Percentiles rank a stretch among this genome's conserved stretches.
These are phyloP conservation scores for Ramalina intermedia DNA, from an alignment of 495 filamentous ascomycete genomes.

Conservation along the genomic window DNA sequence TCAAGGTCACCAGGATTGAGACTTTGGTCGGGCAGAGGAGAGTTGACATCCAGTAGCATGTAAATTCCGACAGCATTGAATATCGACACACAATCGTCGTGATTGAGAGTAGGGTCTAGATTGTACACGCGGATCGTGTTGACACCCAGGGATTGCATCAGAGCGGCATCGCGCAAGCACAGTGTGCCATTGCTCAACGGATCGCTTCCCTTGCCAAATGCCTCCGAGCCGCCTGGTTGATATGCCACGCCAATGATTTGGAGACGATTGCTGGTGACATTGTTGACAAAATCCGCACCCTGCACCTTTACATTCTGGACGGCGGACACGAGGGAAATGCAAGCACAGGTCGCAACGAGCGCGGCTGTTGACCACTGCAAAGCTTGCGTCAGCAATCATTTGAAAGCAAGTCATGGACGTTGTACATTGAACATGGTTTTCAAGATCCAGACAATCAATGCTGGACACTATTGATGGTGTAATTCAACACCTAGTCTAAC, in stretches of 20 bases:
- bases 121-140: conserved; percentile 95
- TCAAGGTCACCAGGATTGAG: conserved; percentile 54
- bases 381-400: not conserved
- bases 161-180: conserved; percentile 80
- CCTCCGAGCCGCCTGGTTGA: conserved; percentile 80
- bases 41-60: conserved; percentile 71
- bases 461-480: too few relatives aligned
- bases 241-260: conserved; percentile 85
- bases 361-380: not conserved
- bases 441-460: too few relatives aligned
- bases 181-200: conserved; percentile 58
- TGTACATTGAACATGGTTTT: too few relatives aligned
- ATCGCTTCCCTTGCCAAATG: conserved; percentile 49
- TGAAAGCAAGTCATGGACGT: not conserved
- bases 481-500: too few relatives aligned
- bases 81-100: conserved; percentile 78
- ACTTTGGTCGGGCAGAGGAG: conserved; percentile 62
- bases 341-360: conserved; percentile 12
- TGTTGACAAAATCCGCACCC: conserved; percentile 73
- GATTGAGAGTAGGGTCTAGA: conserved; percentile 66
- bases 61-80: conserved; percentile 79
- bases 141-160: conserved; percentile 76
- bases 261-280: conserved; percentile 61
- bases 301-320: conserved; percentile 59
- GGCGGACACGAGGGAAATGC: conserved; percentile 42